Evolutionary conservation across 148 eudicot species (phyloP), one percentile per base, ranked within the genome.

Genomic region (Dysphania ambrosioides): DNA sequence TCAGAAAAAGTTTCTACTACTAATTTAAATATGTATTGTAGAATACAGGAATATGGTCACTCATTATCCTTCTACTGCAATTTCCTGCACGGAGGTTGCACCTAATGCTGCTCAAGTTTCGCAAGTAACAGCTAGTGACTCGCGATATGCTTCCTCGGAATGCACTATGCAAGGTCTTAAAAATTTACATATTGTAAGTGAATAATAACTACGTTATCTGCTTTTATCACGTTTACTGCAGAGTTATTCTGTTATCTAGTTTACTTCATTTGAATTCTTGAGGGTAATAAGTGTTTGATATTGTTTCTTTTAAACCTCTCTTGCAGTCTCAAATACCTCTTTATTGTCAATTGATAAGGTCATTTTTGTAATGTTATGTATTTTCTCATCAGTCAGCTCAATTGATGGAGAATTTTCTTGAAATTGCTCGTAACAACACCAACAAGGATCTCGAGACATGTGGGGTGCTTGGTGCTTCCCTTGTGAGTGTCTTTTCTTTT

Each of bases 381-480:
- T 44, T 36, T 18, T 70, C 51, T 78, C 53, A 47, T 49, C 77
- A 90, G 95, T 79, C 94, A 56, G 85, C 82, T 75, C 84, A 74
- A 66, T 67, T 90, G 77, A 80, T 88, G 81, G 90, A 90, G 42
- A 76, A 77, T 73, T 88, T 90, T 83, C 87, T 88, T 77, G 78
- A 85, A 51, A 81, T 83, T 70, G 94, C 88, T 51, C 79, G 70
- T 51, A 87, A 80, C 67, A 90, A 85, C 86, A 90, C 90, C 34
- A n/a, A 68, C 41, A 86, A 84, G 56, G 88, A 89, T 88, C 77
- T 91, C 63, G 97, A 91, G 80, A 91, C 97, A 27, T 91, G 97
- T 85, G 97, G 93, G 78, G 86, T 91, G 75, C 89, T 91, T 72
- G 93, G 89, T 73, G 97, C 97, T 75, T 88, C 74, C 68, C 89